Evolutionary conservation across 805 yeast species (phyloP), one percentile per base, ranked within the genome.

Genomic region (Kazachstania taianensis): DNA sequence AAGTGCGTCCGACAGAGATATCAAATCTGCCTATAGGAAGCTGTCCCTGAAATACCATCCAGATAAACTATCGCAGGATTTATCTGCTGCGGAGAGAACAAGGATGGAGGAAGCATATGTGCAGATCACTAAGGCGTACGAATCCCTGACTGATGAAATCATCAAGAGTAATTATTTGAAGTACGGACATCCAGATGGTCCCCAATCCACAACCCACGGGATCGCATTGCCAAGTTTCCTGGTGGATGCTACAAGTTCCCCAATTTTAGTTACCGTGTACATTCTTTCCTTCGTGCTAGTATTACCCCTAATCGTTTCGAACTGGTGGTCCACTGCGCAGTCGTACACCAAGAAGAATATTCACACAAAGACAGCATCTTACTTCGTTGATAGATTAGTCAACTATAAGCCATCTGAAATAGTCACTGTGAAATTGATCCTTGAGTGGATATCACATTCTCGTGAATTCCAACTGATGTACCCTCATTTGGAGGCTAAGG

Each of bases 151-250:
- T 10, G 97, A 92, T 60, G 96, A 84, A 47, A 70, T 67, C 8
- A 76, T 83, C 3, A 81, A 75, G 49, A 83, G 82, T 48, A 92
- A 92, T 56, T 86, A 73, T 57, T 65, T 79, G 49, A 78, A 74
- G 48, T 92, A 80, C 52, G 99, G 99, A 33, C 95, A 94, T 56
- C 99, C 99, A 4, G 99, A 92, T 63, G 98, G 98, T 29, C 95
- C 94, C 28, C 94, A 84, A 59, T 83, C 83, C 19, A 70, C 80
- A 14, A 65, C 80, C 15, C 96, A 85, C 56, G 98, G 98, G 42
- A 86, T 92, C 58, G 99, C 97, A 0, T 63, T 92, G 45, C 99
- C 99, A 22, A 78, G 81, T 55, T 85, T 83, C 61, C 68, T 92
- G 42, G 82, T 94, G 20, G 95, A 85, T 44, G 86, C 94, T 29